These are phyloP conservation scores for Dichotomopilus funicola DNA, from an alignment of 2,329 filamentous ascomycete genomes.

Conservation along the genomic window DNA sequence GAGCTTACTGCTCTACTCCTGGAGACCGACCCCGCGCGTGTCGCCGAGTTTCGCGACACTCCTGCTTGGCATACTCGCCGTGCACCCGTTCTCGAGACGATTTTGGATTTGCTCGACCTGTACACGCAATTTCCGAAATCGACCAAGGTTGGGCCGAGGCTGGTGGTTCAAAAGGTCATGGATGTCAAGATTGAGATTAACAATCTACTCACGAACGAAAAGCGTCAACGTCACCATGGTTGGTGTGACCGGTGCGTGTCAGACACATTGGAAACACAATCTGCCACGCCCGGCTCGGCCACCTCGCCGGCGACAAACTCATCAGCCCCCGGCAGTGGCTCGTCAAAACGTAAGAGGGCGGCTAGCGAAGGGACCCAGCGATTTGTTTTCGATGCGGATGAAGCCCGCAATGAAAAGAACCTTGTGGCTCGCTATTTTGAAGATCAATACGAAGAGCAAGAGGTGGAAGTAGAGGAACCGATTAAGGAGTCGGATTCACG, in stretches of 20 bases:
- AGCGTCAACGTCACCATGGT: constrained; percentile 57
- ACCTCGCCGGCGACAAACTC: constrained; percentile 36
- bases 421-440: constrained; percentile 63
- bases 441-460: constrained; percentile 69
- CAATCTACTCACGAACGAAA: constrained; percentile 62
- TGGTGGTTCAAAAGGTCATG: constrained; percentile 73
- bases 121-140: constrained; percentile 76
- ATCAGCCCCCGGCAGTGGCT: constrained; percentile 32
- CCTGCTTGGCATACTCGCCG: constrained; percentile 42
- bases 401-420: constrained; percentile 64
- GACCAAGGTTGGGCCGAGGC: constrained; percentile 66
- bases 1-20: constrained; percentile 71
- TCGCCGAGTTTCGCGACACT: constrained; percentile 44
- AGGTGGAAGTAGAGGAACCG: constrained; percentile 67
- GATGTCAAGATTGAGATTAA: constrained; percentile 82
- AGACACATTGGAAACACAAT: constrained; percentile 19
- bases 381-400: constrained; percentile 79
- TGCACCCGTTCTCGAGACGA: constrained; percentile 60
- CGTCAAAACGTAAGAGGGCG: constrained; percentile 38
- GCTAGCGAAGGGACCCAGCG: constrained; percentile 68
- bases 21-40: constrained; percentile 45
- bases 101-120: constrained; percentile 84
- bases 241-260: constrained; percentile 48
- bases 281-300: constrained; percentile 31
- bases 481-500: constrained; percentile 33